Conservation (phyloP, 1,284 basidiomycete species). For the Pholiota adiposa region DNA sequence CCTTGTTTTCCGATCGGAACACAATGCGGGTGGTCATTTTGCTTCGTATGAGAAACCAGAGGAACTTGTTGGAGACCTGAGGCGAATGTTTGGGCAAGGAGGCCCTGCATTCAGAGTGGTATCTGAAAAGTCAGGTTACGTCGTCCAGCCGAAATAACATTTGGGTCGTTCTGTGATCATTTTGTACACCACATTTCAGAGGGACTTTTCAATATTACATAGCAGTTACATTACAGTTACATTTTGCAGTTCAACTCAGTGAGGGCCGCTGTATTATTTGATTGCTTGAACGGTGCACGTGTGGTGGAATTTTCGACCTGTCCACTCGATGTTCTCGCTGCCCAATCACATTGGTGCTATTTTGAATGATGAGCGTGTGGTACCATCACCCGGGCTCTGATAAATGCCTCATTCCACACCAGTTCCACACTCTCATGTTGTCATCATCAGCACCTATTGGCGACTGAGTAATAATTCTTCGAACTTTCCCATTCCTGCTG, state of each 20-base stretch:
- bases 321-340: too few species aligned
- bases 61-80: slow-evolving; percentile 39
- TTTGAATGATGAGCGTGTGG: too few species aligned
- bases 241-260: too few species aligned
- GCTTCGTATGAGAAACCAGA: slow-evolving; percentile 40
- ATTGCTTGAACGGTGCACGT: too few species aligned
- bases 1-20: slow-evolving; percentile 32
- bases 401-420: not conserved
- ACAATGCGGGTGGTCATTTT: slow-evolving; percentile 45
- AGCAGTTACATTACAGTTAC: too few species aligned
- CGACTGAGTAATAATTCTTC: not conserved
- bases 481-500: not conserved
- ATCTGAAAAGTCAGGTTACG: slow-evolving; percentile 18
- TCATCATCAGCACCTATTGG: not conserved
- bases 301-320: too few species aligned
- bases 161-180: too few species aligned
- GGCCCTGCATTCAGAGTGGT: slow-evolving; percentile 41
- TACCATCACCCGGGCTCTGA: not conserved
- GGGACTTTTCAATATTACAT: too few species aligned
- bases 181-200: too few species aligned
- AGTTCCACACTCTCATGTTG: not conserved
- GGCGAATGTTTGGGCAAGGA: slow-evolving; percentile 45
- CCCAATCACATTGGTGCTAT: too few species aligned
- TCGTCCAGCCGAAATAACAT: not conserved
- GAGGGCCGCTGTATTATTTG: too few species aligned